Evolutionary conservation across 148 eudicot genomes (phyloP).

Genomic region (Agrostemma githago): DNA sequence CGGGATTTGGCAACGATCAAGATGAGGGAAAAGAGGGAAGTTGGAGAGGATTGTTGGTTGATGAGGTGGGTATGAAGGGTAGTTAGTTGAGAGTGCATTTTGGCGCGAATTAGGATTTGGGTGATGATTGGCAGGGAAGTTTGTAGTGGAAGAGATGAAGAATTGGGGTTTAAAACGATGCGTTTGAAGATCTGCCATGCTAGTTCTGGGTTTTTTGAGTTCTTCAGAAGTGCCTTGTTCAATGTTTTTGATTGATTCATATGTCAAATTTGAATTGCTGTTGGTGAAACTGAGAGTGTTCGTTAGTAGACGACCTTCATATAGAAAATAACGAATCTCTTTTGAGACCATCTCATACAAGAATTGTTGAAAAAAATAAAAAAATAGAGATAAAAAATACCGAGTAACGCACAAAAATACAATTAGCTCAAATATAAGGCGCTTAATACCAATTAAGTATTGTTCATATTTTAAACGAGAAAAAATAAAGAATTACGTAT

Average conservation of each 20-base stretch:
- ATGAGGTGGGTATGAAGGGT: constrained; percentile 54
- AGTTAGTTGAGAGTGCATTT: constrained; percentile 54
- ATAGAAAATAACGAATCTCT: too few relatives aligned
- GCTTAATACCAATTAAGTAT: background rate
- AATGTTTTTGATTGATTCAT: constrained; percentile 34
- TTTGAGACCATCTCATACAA: background rate
- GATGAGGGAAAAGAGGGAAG: constrained; percentile 31
- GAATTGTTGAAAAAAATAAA: background rate
- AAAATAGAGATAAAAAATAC: too few relatives aligned
- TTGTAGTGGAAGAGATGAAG: constrained; percentile 24
- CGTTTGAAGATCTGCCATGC: constrained; percentile 93
- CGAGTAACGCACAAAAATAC: too few relatives aligned
- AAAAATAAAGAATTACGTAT: background rate
- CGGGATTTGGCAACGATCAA: constrained; percentile 44
- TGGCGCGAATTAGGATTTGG: constrained; percentile 50
- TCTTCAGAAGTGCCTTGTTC: constrained; percentile 39
- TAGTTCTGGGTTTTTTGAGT: constrained; percentile 56
- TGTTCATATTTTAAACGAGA: background rate
- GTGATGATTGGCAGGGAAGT: constrained; percentile 41
- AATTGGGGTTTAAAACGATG: constrained; percentile 31
- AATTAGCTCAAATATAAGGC: too few relatives aligned
- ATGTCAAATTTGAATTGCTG: background rate
- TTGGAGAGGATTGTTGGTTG: background rate
- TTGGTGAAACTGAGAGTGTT: background rate
- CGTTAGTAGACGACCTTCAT: background rate